Base-by-base conservation (phyloP, 2,329 filamentous ascomycete species). In the Bipolaris zeicola region DNA sequence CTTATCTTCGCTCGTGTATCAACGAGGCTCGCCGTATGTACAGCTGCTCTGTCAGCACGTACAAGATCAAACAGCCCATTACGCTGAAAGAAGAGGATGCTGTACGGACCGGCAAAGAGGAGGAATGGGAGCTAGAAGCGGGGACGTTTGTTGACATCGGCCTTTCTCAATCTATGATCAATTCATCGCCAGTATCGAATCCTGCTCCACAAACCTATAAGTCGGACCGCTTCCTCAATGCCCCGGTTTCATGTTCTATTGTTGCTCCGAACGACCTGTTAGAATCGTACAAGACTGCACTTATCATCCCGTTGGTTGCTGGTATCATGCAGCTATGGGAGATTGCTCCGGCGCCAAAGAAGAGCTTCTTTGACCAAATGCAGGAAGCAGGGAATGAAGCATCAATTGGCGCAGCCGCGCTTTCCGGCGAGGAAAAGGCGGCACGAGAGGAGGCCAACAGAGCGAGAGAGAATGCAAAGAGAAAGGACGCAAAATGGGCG, bases 401-500 rank as follows among this genome's bases (percentile, higher is more conserved):
- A 5, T 62, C 68, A 11, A 70, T 66, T 14, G 67, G 66, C 37
- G 70, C 70, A 47, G 60, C 65, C 3, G 65, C 66, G 22, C 58
- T 61, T 34, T 62, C 52, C 24, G 50, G 52, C 13, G 63, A 61
- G 31, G 52, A 62, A 24, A 62, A 52, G 20, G 48, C 55, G 5
- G 52, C 62, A 34, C 50, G 46, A 38, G 37, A 60, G 28, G 44
- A 66, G 49, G 45, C 50, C 24, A 37, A 53, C 28, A 55, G 57
- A 38, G 53, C 49, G 14, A 56, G 54, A 18, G 54, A 57, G 46
- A 38, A 51, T 13, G 56, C 46, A 42, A 60, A 50, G 45, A 54
- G 34, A 39, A 63, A 61, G 28, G 50, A 51, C 6, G 62, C 49
- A 38, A 70, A 63, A 57, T 85, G 85, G 80, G 75, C 76, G 16